Evolutionary conservation across 176 grass and related monocot species (phyloP), one percentile per base, ranked within the genome.

Genomic region (Themeda triandra): DNA sequence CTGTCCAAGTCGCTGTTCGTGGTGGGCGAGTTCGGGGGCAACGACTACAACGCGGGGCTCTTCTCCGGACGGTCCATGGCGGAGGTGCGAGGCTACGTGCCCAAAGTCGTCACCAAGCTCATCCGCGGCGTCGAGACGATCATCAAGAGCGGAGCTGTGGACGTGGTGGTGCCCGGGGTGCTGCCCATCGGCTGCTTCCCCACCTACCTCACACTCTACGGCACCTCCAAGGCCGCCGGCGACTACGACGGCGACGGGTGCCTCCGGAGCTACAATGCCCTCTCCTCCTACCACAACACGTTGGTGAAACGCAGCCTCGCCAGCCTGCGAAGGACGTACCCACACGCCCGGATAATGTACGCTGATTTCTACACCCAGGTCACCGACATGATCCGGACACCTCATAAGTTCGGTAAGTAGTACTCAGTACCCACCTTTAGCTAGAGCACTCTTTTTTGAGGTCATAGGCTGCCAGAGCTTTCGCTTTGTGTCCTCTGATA

Each of bases 161-260:
- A 94, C 82, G 4, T 94, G 27, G 86, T 89, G 1, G 87, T 94
- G 6, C 89, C 92, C 0, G 87, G 86, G 2, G 92, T 94, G 56
- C 86, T 94, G 8, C 92, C 92, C 30, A 89, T 91, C 67, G 89
- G 92, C 0, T 94, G 92, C 80, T 94, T 94, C 84, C 92, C 92
- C 13, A 79, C 91, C 75, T 94, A 94, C 89, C 80, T 89, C 14
- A 82, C 81, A 45, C 15, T 94, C 53, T 94, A 81, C 77, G 71
- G 73, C 40, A 88, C 80, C 65, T 84, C 76, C 31, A 77, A 24
- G 76, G 29, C 17, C 80, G 66, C 1, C 59, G 87, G 92, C 45
- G 87, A 94, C 45, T 94, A 90, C 73, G 80, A 91, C 49, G 0
- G 15, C 13, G 56, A 69, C 51, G 89, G 92, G 10, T 94, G 92